phyloP scores from a whole-genome alignment of 495 filamentous ascomycete genomes.

The Lasiosphaeria hispida region DNA sequence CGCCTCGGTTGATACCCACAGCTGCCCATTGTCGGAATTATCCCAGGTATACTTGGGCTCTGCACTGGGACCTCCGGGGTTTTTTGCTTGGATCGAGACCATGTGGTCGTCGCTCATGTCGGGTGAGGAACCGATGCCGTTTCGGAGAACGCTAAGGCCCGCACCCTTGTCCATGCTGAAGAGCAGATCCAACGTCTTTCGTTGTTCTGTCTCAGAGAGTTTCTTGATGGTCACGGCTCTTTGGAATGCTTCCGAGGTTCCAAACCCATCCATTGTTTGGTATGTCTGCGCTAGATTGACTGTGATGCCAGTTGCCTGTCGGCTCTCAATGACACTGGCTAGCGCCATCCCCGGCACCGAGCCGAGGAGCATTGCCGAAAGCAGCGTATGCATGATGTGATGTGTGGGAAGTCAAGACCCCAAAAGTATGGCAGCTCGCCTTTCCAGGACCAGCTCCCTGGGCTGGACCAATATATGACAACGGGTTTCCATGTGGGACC shows the following conservation, averaged over 20 bases:
- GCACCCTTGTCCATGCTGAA: conserved; percentile 48
- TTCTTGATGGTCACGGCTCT: conserved; percentile 39
- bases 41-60: conserved; percentile 45
- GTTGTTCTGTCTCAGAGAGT: conserved; percentile 31
- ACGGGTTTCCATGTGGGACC: too few species aligned
- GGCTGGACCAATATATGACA: too few species aligned
- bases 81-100: conserved; percentile 44
- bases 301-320: conserved; percentile 28
- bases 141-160: conserved; percentile 53
- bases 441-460: too few species aligned
- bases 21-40: conserved; percentile 44
- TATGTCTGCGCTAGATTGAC: conserved; percentile 39
- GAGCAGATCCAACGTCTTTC: conserved; percentile 43
- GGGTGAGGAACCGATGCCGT: conserved; percentile 51
- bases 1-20: conserved; percentile 50
- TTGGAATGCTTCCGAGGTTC: conserved; percentile 51
- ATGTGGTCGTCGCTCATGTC: conserved; percentile 39
- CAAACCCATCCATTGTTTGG: conserved; percentile 51
- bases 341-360: neutral
- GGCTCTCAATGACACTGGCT: neutral
- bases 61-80: conserved; percentile 35
- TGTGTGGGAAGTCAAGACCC: too few species aligned
- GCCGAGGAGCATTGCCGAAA: neutral
- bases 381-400: neutral
- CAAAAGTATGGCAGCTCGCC: too few species aligned